Base-by-base conservation (phyloP, 495 filamentous ascomycete species). In the Hypoxylon trugodes region DNA sequence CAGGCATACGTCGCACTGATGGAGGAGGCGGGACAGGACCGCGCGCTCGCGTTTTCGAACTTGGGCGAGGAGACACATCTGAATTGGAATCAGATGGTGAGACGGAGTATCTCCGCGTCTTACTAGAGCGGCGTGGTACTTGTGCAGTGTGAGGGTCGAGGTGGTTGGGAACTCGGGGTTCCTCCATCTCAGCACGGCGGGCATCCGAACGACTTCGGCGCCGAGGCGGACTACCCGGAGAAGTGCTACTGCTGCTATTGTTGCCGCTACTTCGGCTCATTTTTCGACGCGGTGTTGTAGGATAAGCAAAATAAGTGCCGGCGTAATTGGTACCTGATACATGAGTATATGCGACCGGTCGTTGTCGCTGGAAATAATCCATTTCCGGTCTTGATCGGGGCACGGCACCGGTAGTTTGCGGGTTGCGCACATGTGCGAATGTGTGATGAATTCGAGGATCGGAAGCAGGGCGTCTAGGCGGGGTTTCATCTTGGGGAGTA, bases 401-500 rank as follows among this genome's bases (percentile, higher is more conserved):
- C 6, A 57, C 28, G 9, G 63, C 2, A 24, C 32, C 42, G 10
- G 32, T 56, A 15, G 42, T 19, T 19, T 56, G 52, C n/a, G 66
- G 60, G 33, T 38, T 66, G 16, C 51, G 62, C 46, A 66, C 62
- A 46, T 66, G 67, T 1, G 38, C 10, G 18, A 61, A 65, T 0
- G 52, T 61, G n/a, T 61, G 54, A 22, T 69, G 59, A 18, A 66
- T 45, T 10, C 64, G 61, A 40, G 68, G 53, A 26, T 71, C 64
- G 16, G 68, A 62, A 7, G 63, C 21, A 7, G 21, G 46, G 8
- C 58, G 66, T 30, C 19, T 54, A 32, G 65, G 58, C 5, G 68
- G 56, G 19, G 59, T 43, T 40, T 69, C 69, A 13, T 67, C 74
- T 57, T 64, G 72, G 9, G 70, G 71, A n/a, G 74, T 77, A 12